Base-by-base conservation (phyloP, 1,284 basidiomycete species). In the Rhodotorula mucilaginosa region DNA sequence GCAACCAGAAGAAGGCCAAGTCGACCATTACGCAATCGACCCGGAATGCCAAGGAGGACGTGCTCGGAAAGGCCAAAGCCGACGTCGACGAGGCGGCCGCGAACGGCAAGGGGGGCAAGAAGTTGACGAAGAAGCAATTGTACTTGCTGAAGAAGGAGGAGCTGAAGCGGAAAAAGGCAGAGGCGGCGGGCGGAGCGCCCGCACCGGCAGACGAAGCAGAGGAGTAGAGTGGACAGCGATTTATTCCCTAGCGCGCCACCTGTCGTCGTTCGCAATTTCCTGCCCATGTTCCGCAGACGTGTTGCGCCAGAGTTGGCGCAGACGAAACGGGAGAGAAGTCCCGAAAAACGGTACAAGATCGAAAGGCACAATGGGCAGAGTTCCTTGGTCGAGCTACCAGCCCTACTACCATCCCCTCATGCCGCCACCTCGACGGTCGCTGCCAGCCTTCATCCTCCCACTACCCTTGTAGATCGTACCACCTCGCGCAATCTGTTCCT, bases 401-500 rank as follows among this genome's bases (percentile, higher is more conserved):
- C n/a, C 6, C 8, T 6, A 0, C 21, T 65, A 75, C 71, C 74
- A 75, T 0, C 74, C 74, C 46, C 74, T 58, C 74, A 75, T 73
- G 3, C 74, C 74, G 4, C 71, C 68, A 48, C 65, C 3, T 19
- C 59, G 57, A 48, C 51, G 13, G 51, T 54, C 59, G 3, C 62
- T 57, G 0, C 66, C 71, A 1, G 69, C 74, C 65, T 71, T 75
- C 74, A 75, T 75, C 60, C 58, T n/a, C 7, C 74, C 74, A 23
- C 67, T 51, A 0, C 74, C 74, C 71, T 75, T 75, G 61, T 71
- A 71, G 19, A 73, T 64, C 21, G 67, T 62, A 5, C 74, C 74
- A 0, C 65, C 66, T 21, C 52, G 61, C 34, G 65, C 61, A 15
- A 58, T 58, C n/a, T 31, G 39, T 18, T 65, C 67, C 62, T 60